Evolutionary conservation across 2,329 filamentous ascomycete genomes (phyloP).

Genomic region (Cyclaneusma minus): DNA sequence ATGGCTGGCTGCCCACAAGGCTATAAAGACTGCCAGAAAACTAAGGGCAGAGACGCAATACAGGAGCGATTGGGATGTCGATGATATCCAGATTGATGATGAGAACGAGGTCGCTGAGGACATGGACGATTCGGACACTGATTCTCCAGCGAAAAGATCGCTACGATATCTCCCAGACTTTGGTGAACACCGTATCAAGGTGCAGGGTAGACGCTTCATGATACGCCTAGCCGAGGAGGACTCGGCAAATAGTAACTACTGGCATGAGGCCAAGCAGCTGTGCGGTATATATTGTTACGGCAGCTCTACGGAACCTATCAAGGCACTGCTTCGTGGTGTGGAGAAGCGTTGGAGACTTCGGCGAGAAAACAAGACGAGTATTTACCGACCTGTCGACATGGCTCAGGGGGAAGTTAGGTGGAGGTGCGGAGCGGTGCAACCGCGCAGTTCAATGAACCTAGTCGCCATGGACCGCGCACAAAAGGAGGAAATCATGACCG

Average conservation of each 20-base stretch:
- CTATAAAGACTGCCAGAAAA: conserved; percentile 32
- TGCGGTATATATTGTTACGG: conserved; percentile 34
- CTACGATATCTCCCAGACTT: conserved; percentile 38
- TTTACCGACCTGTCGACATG: conserved; percentile 37
- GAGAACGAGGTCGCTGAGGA: conserved; percentile 24
- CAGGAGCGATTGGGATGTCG: conserved; percentile 35
- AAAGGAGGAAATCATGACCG: conserved; percentile 49
- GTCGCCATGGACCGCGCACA: conserved; percentile 56
- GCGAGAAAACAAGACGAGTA: conserved; percentile 38
- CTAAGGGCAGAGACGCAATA: conserved; percentile 39
- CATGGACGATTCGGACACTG: conserved; percentile 28
- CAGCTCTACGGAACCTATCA: conserved; percentile 33
- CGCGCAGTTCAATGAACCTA: conserved; percentile 56
- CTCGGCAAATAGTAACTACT: conserved; percentile 11
- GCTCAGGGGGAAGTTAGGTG: conserved; percentile 32
- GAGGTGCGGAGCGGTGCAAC: conserved; percentile 44
- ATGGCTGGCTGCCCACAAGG: conserved; percentile 37
- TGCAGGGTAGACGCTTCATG: conserved; percentile 32
- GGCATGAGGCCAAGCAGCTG: conserved; percentile 4
- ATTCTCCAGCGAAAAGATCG: conserved; percentile 38
- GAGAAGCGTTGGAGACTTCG: conserved; percentile 35
- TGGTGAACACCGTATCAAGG: conserved; percentile 38
- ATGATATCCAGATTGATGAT: conserved; percentile 30
- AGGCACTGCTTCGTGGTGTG: conserved; percentile 34
- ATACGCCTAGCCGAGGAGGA: conserved; percentile 19